Evolutionary conservation across 139 green algal species (phyloP).

Genomic region (Auxenochlorella pyrenoidosa): DNA sequence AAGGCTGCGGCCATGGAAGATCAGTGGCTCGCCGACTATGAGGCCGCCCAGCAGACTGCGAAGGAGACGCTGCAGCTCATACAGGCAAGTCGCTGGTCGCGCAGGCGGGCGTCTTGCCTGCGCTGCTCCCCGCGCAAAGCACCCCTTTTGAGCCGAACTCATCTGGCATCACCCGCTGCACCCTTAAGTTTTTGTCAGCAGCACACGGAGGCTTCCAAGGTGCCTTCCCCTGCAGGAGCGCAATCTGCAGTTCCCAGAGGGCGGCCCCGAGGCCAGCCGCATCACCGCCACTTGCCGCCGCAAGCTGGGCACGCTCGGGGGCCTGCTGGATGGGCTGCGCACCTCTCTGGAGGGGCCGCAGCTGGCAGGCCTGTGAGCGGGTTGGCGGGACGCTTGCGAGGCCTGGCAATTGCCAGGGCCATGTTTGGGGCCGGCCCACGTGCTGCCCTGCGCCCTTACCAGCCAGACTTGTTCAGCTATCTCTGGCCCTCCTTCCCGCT

Average conservation of each 20-base stretch:
- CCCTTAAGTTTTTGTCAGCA: not conserved
- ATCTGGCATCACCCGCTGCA: not conserved
- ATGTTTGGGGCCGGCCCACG: not conserved
- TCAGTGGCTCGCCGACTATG: conserved; percentile 77
- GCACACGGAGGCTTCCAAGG: no score
- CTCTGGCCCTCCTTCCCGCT: no score
- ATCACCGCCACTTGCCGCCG: conserved; percentile 81
- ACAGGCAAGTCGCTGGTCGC: conserved; percentile 60
- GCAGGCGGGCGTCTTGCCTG: not conserved
- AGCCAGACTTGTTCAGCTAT: no score
- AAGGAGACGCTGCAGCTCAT: conserved; percentile 73
- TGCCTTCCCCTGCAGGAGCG: conserved; percentile 68
- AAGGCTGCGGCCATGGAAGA: conserved; percentile 58
- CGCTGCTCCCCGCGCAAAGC: not conserved
- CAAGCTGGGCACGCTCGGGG: conserved; percentile 83
- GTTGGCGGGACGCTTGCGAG: not conserved
- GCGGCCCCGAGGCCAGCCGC: conserved; percentile 78
- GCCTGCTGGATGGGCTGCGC: conserved; percentile 71
- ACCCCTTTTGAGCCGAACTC: not conserved
- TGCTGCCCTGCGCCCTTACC: no score
- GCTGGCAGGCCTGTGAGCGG: conserved; percentile 65
- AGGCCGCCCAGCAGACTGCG: conserved; percentile 72
- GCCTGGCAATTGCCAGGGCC: not conserved
- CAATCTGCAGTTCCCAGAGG: conserved; percentile 73
- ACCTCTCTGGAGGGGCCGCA: conserved; percentile 65